A percentile compares a stretch with the other conserved stretches of the same genome.
These are phyloP conservation scores for Chenopodium suecicum DNA, from an alignment of 148 eudicot genomes.

Conservation along the genomic window DNA sequence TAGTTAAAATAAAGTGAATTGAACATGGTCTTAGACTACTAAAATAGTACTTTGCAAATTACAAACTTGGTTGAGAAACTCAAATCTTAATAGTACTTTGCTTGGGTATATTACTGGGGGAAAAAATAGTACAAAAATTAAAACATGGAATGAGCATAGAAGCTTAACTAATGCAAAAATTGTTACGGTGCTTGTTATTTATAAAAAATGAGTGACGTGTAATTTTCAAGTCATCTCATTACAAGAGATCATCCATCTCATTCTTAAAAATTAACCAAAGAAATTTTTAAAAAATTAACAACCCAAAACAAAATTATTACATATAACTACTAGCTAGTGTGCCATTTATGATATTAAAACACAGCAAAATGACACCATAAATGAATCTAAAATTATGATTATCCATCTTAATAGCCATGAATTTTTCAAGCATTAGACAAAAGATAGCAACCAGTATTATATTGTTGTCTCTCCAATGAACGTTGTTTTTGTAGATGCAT, in stretches of 20 bases:
- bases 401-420: no score
- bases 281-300: background rate
- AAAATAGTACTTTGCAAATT: no score
- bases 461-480: slow-evolving; percentile 24
- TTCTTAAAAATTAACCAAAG: background rate
- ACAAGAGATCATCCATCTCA: background rate
- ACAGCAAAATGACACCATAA: slow-evolving; percentile 3
- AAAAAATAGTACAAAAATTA: no score
- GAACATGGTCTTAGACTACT: no score
- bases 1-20: no score
- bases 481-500: slow-evolving; percentile 35
- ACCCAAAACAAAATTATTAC: slow-evolving; percentile 1
- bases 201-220: background rate
- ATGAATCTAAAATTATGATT: no score
- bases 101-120: no score
- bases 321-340: background rate
- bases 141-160: no score
- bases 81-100: no score
- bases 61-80: no score
- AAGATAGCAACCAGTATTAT: background rate
- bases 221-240: background rate
- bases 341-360: slow-evolving; percentile 2
- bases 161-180: no score
- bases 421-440: slow-evolving; percentile 19
- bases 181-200: no score